phyloP scores from a whole-genome alignment of 495 filamentous ascomycete species.

The Lophiostoma macrostomum region DNA sequence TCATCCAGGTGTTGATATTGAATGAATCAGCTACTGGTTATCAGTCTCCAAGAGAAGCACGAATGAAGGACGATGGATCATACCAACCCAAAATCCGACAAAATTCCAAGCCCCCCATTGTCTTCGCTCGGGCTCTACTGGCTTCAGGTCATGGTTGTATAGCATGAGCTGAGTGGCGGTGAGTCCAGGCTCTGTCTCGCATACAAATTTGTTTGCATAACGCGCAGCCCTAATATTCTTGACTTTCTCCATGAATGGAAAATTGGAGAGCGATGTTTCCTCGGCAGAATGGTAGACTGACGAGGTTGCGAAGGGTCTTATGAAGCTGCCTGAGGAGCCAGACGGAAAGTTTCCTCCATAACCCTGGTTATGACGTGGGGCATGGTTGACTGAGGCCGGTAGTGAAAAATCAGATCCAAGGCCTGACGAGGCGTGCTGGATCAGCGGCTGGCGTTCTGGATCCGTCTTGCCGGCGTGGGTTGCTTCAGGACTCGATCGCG shows the following conservation, averaged over 20 bases:
- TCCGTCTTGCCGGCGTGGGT: conserved; percentile 3
- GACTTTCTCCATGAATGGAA: conserved; percentile 42
- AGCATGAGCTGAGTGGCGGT: conserved; percentile 85
- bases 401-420: conserved; percentile 8
- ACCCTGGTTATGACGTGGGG: conserved; percentile 12
- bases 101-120: conserved; percentile 90
- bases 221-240: conserved; percentile 28
- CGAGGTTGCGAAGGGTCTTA: conserved; percentile 9
- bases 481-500: background rate
- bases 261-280: conserved; percentile 17
- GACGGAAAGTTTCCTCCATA: background rate
- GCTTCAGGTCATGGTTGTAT: conserved; percentile 82
- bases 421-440: conserved; percentile 14
- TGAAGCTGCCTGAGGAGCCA: conserved; percentile 9
- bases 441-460: conserved; percentile 29
- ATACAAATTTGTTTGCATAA: conserved; percentile 57
- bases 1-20: conserved; percentile 99
- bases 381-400: background rate
- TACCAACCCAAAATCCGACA: conserved; percentile 57
- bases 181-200: conserved; percentile 72
- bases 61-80: background rate
- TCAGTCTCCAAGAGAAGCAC: background rate
- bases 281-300: conserved; percentile 19
- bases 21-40: conserved; percentile 68
- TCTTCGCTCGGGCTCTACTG: conserved; percentile 79